phyloP scores from a whole-genome alignment of 768 basidiomycete species.

The Pleurotus sapidus region DNA sequence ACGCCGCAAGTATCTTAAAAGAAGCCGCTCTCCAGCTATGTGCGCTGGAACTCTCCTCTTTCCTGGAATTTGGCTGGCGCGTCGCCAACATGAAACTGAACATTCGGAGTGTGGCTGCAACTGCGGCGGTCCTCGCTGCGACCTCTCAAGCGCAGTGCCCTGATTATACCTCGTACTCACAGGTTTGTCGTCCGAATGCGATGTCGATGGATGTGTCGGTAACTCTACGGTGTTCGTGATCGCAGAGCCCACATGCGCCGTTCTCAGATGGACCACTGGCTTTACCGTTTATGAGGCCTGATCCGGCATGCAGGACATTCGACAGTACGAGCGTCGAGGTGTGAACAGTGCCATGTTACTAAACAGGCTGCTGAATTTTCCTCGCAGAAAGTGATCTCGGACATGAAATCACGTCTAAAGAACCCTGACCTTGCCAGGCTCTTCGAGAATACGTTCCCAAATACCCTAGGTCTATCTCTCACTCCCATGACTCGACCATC shows the following conservation, averaged over 20 bases:
- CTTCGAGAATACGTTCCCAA: slow-evolving; percentile 83
- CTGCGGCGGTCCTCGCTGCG: slow-evolving; percentile 20
- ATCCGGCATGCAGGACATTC: slow-evolving; percentile 69
- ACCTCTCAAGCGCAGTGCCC: slow-evolving; percentile 46
- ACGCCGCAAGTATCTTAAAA: neutral
- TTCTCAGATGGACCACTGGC: slow-evolving; percentile 57
- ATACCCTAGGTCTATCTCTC: slow-evolving; percentile 58
- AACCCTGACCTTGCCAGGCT: slow-evolving; percentile 76
- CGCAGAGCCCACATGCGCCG: slow-evolving; percentile 56
- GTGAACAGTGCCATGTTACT: neutral
- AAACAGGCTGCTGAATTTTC: neutral
- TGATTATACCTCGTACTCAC: slow-evolving; percentile 59
- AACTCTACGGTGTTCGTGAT: neutral
- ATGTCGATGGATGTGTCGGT: neutral
- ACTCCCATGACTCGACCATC: neutral
- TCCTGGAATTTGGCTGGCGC: neutral
- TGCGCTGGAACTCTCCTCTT: neutral
- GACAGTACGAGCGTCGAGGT: slow-evolving; percentile 76
- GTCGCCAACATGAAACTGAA: slow-evolving; percentile 17
- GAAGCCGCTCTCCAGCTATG: neutral
- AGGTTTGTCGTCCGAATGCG: slow-evolving; percentile 27
- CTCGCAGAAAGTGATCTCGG: slow-evolving; percentile 62
- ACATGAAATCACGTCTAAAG: slow-evolving; percentile 69
- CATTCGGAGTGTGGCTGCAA: slow-evolving; percentile 17
- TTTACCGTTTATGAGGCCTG: slow-evolving; percentile 73